Evolutionary conservation across 2,329 filamentous ascomycete genomes (phyloP), one percentile per base, ranked within the genome.

Genomic region (Colletotrichum chrysophilum): DNA sequence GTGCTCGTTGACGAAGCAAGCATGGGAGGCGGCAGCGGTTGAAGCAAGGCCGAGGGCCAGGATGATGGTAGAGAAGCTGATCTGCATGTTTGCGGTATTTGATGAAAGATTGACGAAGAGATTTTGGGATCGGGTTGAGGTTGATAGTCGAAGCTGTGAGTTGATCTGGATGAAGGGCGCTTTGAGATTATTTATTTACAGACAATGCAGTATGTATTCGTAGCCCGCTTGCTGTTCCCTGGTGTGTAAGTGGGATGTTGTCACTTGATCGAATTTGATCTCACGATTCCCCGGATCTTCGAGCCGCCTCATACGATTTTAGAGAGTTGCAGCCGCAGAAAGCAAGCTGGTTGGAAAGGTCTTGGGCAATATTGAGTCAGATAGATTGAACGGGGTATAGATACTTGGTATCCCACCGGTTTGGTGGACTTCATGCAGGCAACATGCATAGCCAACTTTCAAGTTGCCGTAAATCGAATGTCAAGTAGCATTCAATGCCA

Each of bases 111-210:
- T 58, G 9, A n/a, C 14, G 16, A 2, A n/a, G 56, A 30, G 14
- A 18, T 28, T n/a, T 5, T 13, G 8, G 16, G 0, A 7, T 30
- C 3, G 2, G 2, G 26, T 13, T 60, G 1, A 6, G 18, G 3
- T 30, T 32, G 26, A 2, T 9, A 24, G 56, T n/a, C 0, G 26
- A 60, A 13, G 56, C 24, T 12, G 14, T 10, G 4, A 9, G 18
- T 2, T 13, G 8, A 13, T 12, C 0, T 13, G 43, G 4, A 52
- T 5, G n/a, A 7, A 52, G 18, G n/a, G n/a, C 43, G n/a, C 2
- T 21, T 21, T 21, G 43, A 0, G 43, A 10, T 13, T 52, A 52
- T 52, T 21, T 52, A 21, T 21, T 1, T 21, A 48, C n/a, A 21
- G 10, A 21, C 2, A 6, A 21, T 48, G 1, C 43, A 12, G n/a